Base-by-base conservation (phyloP, 1,284 basidiomycete genomes). In the Fomitopsis betulina region DNA sequence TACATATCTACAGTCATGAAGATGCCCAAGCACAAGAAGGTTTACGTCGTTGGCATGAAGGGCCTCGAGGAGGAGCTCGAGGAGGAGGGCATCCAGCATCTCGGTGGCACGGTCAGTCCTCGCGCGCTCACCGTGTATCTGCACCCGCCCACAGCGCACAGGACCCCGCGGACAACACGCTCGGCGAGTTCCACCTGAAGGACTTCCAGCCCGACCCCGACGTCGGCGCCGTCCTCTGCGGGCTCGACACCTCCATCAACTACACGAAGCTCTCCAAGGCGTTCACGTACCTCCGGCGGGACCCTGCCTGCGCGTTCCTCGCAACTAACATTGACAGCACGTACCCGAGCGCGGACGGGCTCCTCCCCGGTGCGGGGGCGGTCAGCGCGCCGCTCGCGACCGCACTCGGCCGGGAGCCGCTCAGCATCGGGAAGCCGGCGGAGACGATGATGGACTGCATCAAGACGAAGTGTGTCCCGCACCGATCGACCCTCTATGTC, bases 201-300 rank as follows among this genome's bases (percentile, higher is more conserved):
- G 75, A 84, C 33, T 89, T 86, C 67, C 84, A 85, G 42, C 78
- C 81, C 12, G 95, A 98, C 70, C 85, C 89, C 5, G 76, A 81
- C 49, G 88, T 99, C 55, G 92, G 84, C 6, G 94, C 94, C 5
- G 97, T 99, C 3, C 78, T 98, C 12, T 96, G 94, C 70, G 95
- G 96, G 2, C 83, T 94, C 25, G 94, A 93, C 70, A 79, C 77
- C 5, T 73, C 77, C 62, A 79, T 93, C 73, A 96, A 93, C 74
- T 99, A 98, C 76, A 92, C 90, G 60, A 98, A 98, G 75, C 79
- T 96, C 51, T 91, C 90, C 27, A 97, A 96, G 73, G 96, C 95
- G 4, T 96, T 91, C 76, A 89, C 93, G 68, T 96, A 98, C 73
- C 81, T 99, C 53, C 84, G 83, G 43, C 81, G 83, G 17, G 91